Base-by-base conservation (phyloP, 2,329 filamentous ascomycete species). In the Talaromyces albobiverticillius region DNA sequence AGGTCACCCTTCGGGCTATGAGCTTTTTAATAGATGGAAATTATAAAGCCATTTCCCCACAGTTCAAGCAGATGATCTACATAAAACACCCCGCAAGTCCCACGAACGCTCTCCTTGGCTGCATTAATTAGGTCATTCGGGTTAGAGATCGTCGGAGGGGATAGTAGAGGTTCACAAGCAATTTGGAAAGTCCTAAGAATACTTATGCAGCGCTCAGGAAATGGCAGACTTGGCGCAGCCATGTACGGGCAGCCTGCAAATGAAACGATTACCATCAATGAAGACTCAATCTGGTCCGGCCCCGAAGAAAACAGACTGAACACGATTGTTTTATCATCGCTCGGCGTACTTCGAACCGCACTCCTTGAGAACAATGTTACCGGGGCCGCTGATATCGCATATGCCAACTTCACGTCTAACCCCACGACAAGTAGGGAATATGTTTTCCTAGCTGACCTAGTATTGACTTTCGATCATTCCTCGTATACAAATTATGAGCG, bases 271-370 rank as follows among this genome's bases (percentile, higher is more conserved):
- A 60, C 60, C 3, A 16, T 63, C 18, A 61, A 61, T n/a, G 61
- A 63, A 51, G 57, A 61, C 36, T 57, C 59, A 20, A 56, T 63
- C 32, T 63, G 60, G 61, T 56, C 50, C 20, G 60, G 61, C 1
- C 58, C 60, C 4, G 56, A 62, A 23, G 25, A 54, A 23, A 51
- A 62, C 26, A 53, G 60, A 0, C 50, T 53, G 6, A 58, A 58
- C n/a, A 50, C 57, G 1, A 42, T 55, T 11, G 45, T 58, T 1
- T 51, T 43, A 6, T 13, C 8, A 16, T 29, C 38, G 2, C 9
- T 43, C 7, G 7, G 9, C n/a, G 18, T 25, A 32, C 25, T 51
- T 34, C 23, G 48, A 3, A 41, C 38, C n/a, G 8, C 29, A n/a
- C 36, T 51, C 3, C 13, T 40, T 6, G 23, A 32, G 9, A 23